These are phyloP conservation scores for Zymoseptoria brevis DNA, from an alignment of 2,329 filamentous ascomycete genomes.

Conservation along the genomic window DNA sequence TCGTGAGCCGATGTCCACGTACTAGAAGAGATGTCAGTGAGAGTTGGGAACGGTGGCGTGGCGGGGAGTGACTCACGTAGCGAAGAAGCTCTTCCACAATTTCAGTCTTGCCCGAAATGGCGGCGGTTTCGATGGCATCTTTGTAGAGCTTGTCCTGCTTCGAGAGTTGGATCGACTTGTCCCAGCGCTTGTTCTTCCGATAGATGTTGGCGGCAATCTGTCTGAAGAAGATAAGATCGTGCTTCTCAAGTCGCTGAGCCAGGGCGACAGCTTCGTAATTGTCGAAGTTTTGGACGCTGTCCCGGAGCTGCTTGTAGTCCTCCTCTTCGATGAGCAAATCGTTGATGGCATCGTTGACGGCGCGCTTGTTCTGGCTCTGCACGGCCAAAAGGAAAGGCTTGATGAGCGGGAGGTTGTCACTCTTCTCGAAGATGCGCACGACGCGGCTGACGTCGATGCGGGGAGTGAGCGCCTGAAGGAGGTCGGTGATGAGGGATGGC, in stretches of 20 bases:
- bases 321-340: conserved; percentile 97
- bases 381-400: conserved; percentile 98
- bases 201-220: conserved; percentile 98
- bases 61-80: conserved; percentile 66
- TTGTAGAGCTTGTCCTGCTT: conserved; percentile 99
- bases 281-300: conserved; percentile 97
- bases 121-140: conserved; percentile 96
- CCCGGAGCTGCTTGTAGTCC: conserved; percentile 95
- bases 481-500: conserved; percentile 87
- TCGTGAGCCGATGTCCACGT: conserved; percentile 96
- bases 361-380: conserved; percentile 93
- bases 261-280: conserved; percentile 96
- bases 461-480: conserved; percentile 82
- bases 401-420: conserved; percentile 94
- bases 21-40: conserved; percentile 51
- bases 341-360: conserved; percentile 96
- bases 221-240: conserved; percentile 97
- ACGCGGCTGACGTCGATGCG: conserved; percentile 97
- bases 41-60: neutral
- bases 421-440: conserved; percentile 98
- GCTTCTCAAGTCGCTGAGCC: conserved; percentile 87
- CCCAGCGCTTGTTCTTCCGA: conserved; percentile 99
- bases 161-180: conserved; percentile 93
- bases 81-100: conserved; percentile 92
- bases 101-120: conserved; percentile 80